Conservation (phyloP, 2,329 filamentous ascomycete species). For the Metarhizium robertsii region DNA sequence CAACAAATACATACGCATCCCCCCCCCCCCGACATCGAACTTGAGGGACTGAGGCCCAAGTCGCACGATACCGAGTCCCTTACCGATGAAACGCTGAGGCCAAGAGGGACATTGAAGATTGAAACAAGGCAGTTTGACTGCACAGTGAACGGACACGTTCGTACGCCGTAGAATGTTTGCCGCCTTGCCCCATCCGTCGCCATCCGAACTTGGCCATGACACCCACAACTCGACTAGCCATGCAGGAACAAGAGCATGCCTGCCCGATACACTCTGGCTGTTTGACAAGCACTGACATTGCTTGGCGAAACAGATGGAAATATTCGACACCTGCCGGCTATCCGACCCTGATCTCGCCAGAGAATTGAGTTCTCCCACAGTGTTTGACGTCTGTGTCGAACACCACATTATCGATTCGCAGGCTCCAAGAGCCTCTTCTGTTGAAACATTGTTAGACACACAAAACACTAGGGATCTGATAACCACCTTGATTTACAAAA, state of each 20-base stretch:
- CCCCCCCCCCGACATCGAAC: background rate
- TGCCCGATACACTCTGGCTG: background rate
- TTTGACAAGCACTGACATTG: conserved; percentile 1
- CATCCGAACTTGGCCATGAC: background rate
- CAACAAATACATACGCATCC: background rate
- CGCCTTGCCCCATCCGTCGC: background rate
- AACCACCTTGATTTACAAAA: background rate
- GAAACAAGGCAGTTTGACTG: background rate
- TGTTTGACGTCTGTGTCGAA: no score
- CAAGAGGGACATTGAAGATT: no score
- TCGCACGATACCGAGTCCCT: background rate
- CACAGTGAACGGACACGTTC: background rate
- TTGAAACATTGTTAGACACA: no score
- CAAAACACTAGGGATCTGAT: background rate
- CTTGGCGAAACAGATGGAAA: background rate
- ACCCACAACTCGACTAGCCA: background rate
- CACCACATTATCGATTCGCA: no score
- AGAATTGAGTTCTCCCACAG: no score
- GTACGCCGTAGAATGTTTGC: background rate
- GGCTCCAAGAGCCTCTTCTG: no score
- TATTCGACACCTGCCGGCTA: background rate
- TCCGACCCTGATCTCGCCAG: no score
- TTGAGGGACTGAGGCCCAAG: background rate
- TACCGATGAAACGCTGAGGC: background rate
- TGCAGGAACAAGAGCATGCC: background rate